Conservation (phyloP, 2,329 filamentous ascomycete genomes). For the Penicillium corylophilum region DNA sequence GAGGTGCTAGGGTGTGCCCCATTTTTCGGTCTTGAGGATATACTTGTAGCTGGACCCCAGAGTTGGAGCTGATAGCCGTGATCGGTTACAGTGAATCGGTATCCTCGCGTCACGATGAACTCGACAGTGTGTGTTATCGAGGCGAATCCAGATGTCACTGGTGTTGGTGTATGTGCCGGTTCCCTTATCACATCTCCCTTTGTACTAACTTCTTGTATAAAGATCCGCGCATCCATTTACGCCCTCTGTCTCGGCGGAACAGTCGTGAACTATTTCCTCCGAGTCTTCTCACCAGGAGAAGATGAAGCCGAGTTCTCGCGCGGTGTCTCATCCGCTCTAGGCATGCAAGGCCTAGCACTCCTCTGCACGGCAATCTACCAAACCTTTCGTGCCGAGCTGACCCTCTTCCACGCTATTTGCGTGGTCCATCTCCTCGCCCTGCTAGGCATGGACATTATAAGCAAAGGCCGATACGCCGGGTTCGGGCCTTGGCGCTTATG, state of each 20-base stretch:
- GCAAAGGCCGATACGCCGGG: constrained; percentile 17
- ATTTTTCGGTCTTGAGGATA: background rate
- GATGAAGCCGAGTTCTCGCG: constrained; percentile 18
- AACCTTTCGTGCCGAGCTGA: constrained; percentile 14
- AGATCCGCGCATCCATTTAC: constrained; percentile 21
- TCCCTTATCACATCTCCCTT: background rate
- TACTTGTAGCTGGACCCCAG: background rate
- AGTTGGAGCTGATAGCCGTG: background rate
- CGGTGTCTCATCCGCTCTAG: constrained; percentile 16
- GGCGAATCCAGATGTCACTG: constrained; percentile 17
- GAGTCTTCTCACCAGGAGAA: constrained; percentile 14
- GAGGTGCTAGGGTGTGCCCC: background rate
- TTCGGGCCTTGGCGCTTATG: constrained; percentile 18
- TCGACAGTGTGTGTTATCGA: constrained; percentile 16
- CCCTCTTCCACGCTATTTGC: constrained; percentile 21
- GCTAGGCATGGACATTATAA: constrained; percentile 13
- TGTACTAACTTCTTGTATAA: background rate
- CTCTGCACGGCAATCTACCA: constrained; percentile 22
- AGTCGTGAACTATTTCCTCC: constrained; percentile 14
- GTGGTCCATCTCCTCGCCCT: constrained; percentile 18
- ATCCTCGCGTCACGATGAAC: constrained; percentile 7
- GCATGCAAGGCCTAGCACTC: constrained; percentile 18
- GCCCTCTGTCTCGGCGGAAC: constrained; percentile 18
- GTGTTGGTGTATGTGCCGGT: constrained; percentile 12
- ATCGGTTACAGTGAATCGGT: background rate